Conservation (phyloP, 2,329 filamentous ascomycete species). For the Corniculantispora saksenae region DNA sequence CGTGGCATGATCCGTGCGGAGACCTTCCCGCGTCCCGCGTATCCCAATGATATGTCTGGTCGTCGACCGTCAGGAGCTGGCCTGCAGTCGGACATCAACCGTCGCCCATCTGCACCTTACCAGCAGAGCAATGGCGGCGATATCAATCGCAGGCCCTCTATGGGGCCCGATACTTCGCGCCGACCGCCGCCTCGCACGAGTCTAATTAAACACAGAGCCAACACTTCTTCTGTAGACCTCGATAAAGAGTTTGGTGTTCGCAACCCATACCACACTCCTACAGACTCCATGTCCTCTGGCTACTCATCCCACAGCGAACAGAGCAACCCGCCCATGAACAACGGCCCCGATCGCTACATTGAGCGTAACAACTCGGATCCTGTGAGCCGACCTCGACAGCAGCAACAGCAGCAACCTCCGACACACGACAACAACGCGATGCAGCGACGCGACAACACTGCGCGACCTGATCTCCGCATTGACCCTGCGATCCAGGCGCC, state of each 20-base stretch:
- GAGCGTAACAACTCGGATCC: not conserved
- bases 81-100: constrained; percentile 35
- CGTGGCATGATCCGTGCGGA: constrained; percentile 48
- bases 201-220: constrained; percentile 43
- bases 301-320: constrained; percentile 60
- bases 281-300: constrained; percentile 66
- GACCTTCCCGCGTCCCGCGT: constrained; percentile 51
- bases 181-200: constrained; percentile 55
- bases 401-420: constrained; percentile 1
- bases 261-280: constrained; percentile 65
- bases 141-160: constrained; percentile 27
- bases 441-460: constrained; percentile 39
- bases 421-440: constrained; percentile 50
- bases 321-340: constrained; percentile 61
- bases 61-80: constrained; percentile 53
- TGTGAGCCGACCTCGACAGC: not conserved
- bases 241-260: constrained; percentile 60
- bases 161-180: constrained; percentile 52
- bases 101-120: constrained; percentile 19
- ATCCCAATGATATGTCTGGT: constrained; percentile 38
- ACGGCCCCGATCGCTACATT: constrained; percentile 39
- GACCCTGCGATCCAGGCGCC: constrained; percentile 35
- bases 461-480: constrained; percentile 32
- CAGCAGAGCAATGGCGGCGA: constrained; percentile 9
- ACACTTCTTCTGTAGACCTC: constrained; percentile 51